These are phyloP conservation scores for Lecanosticta acicola DNA, from an alignment of 2,329 filamentous ascomycete genomes.

Conservation along the genomic window DNA sequence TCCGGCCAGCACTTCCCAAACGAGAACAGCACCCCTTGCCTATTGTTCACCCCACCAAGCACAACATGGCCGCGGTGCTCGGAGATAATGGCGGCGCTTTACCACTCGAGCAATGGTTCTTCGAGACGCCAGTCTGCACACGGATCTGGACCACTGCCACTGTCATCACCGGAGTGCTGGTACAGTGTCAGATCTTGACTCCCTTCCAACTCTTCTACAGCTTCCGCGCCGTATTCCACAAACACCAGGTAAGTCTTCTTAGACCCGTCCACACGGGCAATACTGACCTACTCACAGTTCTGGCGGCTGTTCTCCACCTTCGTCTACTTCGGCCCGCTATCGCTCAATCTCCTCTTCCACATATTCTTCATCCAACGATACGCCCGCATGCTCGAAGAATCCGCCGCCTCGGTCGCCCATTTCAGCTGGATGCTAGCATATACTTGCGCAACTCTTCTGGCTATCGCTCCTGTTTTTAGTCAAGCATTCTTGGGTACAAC, in stretches of 20 bases:
- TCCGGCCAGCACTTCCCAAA: too few species aligned
- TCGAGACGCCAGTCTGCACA: slow-evolving; percentile 95
- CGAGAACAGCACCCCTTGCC: not conserved
- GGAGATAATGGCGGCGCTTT: slow-evolving; percentile 46
- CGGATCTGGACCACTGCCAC: slow-evolving; percentile 96
- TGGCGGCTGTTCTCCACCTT: slow-evolving; percentile 96
- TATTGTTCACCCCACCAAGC: slow-evolving; percentile 2
- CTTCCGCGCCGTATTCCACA: slow-evolving; percentile 82
- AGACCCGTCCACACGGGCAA: not conserved
- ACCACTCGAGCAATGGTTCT: slow-evolving; percentile 95
- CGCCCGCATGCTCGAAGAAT: slow-evolving; percentile 89
- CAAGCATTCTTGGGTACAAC: slow-evolving; percentile 94
- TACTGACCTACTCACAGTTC: slow-evolving; percentile 54
- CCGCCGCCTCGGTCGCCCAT: slow-evolving; percentile 84
- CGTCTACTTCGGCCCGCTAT: slow-evolving; percentile 93
- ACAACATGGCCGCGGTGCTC: slow-evolving; percentile 45
- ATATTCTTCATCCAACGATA: slow-evolving; percentile 98
- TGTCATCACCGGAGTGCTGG: slow-evolving; percentile 76
- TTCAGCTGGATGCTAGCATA: slow-evolving; percentile 94
- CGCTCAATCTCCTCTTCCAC: slow-evolving; percentile 90
- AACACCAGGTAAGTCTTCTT: slow-evolving; percentile 65
- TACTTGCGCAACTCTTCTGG: slow-evolving; percentile 70
- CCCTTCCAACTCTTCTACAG: slow-evolving; percentile 97
- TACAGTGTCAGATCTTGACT: slow-evolving; percentile 87
- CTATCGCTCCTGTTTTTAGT: slow-evolving; percentile 77